Evolutionary conservation across 352 stramenopile species (phyloP).

Genomic region (Pythium dissimile): DNA sequence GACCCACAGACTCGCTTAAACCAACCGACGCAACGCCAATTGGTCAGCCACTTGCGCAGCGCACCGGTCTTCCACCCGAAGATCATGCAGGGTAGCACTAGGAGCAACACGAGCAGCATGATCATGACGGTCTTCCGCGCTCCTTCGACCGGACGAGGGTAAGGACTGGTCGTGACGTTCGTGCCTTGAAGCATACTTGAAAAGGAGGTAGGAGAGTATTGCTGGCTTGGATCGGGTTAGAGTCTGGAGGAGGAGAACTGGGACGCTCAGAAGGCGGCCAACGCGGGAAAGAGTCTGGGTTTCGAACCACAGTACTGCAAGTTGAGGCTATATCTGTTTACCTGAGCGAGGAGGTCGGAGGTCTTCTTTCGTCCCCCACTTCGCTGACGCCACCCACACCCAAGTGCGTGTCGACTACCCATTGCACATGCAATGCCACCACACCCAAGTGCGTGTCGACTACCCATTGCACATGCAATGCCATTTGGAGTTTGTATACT

Average conservation of each 20-base stretch:
- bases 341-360: too few species aligned
- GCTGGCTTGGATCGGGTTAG: background rate
- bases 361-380: too few species aligned
- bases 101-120: background rate
- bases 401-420: too few species aligned
- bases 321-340: too few species aligned
- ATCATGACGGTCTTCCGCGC: conserved; percentile 1
- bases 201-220: background rate
- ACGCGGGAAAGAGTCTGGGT: too few species aligned
- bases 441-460: too few species aligned
- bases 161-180: background rate
- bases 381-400: background rate
- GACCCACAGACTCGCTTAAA: background rate
- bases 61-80: conserved; percentile 5
- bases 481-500: too few species aligned
- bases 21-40: background rate
- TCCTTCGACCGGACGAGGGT: background rate
- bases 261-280: too few species aligned
- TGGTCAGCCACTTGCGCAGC: background rate
- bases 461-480: too few species aligned
- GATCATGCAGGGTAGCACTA: background rate
- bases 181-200: conserved; percentile 1
- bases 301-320: too few species aligned
- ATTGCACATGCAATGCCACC: too few species aligned
- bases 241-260: too few species aligned